These are phyloP conservation scores for Dactylellina parvicollis DNA, from an alignment of 2,329 filamentous ascomycete species.

Conservation along the genomic window DNA sequence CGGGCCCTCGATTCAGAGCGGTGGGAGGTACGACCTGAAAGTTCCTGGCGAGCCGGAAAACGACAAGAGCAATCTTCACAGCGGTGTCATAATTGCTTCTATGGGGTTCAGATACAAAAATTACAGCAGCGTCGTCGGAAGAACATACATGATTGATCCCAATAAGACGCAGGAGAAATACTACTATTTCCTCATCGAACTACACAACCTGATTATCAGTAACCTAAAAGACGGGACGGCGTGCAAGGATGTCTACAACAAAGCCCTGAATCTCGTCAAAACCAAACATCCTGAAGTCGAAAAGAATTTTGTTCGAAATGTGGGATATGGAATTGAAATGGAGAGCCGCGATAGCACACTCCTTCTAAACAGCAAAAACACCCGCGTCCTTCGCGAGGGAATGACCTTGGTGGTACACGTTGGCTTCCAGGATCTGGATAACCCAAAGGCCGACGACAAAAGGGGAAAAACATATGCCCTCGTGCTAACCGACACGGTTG, in stretches of 20 bases:
- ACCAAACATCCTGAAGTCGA: conserved; percentile 94
- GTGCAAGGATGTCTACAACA: conserved; percentile 90
- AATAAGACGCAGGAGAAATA: conserved; percentile 93
- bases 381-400: conserved; percentile 84
- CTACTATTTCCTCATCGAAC: conserved; percentile 84
- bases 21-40: conserved; percentile 91
- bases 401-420: conserved; percentile 96
- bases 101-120: conserved; percentile 95
- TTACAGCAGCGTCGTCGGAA: conserved; percentile 89
- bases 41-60: conserved; percentile 81
- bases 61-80: conserved; percentile 77
- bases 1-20: conserved; percentile 90
- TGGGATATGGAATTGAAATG: conserved; percentile 91
- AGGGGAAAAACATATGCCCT: conserved; percentile 89
- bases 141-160: conserved; percentile 95
- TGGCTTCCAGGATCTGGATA: conserved; percentile 88
- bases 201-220: conserved; percentile 90
- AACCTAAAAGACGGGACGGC: conserved; percentile 85
- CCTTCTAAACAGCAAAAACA: conserved; percentile 86
- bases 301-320: conserved; percentile 91
- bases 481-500: conserved; percentile 90
- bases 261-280: conserved; percentile 81
- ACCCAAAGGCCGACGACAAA: conserved; percentile 86
- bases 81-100: conserved; percentile 91
- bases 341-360: conserved; percentile 87